Evolutionary conservation across 2,329 filamentous ascomycete species (phyloP).

Genomic region (Fusarium sp.): DNA sequence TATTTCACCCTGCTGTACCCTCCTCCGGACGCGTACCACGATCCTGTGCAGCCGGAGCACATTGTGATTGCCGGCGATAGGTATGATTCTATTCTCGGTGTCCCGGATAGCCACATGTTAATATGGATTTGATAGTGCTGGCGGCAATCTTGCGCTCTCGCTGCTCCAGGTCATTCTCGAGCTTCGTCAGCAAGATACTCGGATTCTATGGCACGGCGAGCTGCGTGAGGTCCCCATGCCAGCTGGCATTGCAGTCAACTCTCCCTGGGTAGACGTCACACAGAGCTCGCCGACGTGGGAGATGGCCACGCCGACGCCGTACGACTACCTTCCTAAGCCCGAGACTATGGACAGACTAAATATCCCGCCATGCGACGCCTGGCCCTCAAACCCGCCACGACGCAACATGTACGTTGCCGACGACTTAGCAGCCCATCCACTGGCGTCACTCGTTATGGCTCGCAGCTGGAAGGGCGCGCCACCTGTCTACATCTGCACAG

Average conservation of each 20-base stretch:
- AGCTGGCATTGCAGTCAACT: conserved; percentile 70
- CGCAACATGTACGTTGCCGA: conserved; percentile 66
- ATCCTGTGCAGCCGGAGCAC: conserved; percentile 69
- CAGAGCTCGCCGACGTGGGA: conserved; percentile 57
- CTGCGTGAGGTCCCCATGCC: conserved; percentile 71
- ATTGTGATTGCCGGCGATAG: conserved; percentile 80
- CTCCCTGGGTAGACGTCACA: conserved; percentile 78
- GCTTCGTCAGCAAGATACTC: conserved; percentile 58
- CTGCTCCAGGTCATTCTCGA: conserved; percentile 77
- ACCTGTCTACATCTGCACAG: conserved; percentile 75
- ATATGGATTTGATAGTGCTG: conserved; percentile 62
- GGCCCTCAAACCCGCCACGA: conserved; percentile 67
- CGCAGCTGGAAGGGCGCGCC: conserved; percentile 70
- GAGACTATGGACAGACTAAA: conserved; percentile 42
- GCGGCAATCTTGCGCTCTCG: conserved; percentile 75
- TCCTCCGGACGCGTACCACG: conserved; percentile 73
- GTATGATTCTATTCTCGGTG: conserved; percentile 44
- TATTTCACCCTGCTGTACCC: conserved; percentile 81
- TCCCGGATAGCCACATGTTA: conserved; percentile 10
- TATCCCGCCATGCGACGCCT: conserved; percentile 60
- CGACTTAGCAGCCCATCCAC: conserved; percentile 69
- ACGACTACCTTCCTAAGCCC: conserved; percentile 63
- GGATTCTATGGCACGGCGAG: conserved; percentile 69
- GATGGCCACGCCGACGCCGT: conserved; percentile 40
- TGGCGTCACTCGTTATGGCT: conserved; percentile 71